Evolutionary conservation across 768 basidiomycete species (phyloP).

Genomic region (Porpolomopsis calyptriformis): DNA sequence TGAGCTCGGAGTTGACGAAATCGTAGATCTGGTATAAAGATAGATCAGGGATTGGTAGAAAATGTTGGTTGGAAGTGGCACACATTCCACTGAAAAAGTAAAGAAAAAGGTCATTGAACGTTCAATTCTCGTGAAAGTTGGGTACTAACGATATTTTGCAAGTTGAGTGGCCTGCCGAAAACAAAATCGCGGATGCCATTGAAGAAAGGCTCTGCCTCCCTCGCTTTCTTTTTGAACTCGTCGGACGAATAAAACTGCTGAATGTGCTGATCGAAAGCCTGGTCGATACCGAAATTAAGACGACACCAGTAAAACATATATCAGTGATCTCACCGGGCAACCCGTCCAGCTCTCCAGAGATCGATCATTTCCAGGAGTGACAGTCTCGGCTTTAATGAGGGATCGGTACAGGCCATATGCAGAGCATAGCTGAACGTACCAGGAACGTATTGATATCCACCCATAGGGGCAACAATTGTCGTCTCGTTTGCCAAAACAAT

Average conservation of each 20-base stretch:
- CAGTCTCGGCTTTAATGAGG: constrained; percentile 1
- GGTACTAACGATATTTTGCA: constrained; percentile 57
- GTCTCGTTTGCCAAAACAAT: constrained; percentile 73
- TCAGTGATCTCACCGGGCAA: constrained; percentile 31
- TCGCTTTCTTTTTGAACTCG: constrained; percentile 52
- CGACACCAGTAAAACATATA: not conserved
- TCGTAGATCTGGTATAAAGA: constrained; percentile 49
- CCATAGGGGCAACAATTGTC: constrained; percentile 59
- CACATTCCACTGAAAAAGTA: constrained; percentile 56
- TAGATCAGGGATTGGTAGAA: constrained; percentile 6
- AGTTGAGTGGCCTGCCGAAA: constrained; percentile 52
- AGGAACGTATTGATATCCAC: constrained; percentile 84
- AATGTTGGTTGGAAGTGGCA: constrained; percentile 17
- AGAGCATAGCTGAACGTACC: constrained; percentile 25
- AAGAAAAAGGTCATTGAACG: constrained; percentile 9
- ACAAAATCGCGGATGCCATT: constrained; percentile 56
- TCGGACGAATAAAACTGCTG: constrained; percentile 48
- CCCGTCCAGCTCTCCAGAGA: constrained; percentile 73
- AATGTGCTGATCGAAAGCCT: constrained; percentile 61
- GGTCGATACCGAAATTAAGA: not conserved
- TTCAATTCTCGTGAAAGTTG: not conserved
- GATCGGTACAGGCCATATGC: not conserved
- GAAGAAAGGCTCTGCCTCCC: constrained; percentile 60
- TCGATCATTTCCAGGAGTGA: constrained; percentile 33
- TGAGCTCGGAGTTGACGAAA: constrained; percentile 63